A percentile compares a stretch with the other conserved stretches of the same genome.
These are phyloP conservation scores for Dendrothele bispora DNA, from an alignment of 768 basidiomycete genomes.

Conservation along the genomic window DNA sequence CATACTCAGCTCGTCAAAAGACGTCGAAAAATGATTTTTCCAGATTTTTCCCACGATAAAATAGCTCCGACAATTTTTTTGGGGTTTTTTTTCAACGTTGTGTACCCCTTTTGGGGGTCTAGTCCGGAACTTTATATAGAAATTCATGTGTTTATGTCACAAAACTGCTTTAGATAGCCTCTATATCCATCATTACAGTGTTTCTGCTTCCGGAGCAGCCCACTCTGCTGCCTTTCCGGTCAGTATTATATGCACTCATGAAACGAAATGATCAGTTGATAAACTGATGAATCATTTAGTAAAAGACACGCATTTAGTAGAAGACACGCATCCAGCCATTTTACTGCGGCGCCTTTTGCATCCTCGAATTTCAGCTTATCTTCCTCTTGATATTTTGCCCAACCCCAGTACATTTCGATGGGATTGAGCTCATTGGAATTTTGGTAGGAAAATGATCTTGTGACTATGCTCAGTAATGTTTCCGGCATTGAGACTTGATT, in stretches of 20 bases:
- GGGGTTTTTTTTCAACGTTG: too few relatives aligned
- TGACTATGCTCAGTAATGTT: conserved; percentile 27
- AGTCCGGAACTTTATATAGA: too few relatives aligned
- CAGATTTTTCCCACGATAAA: conserved; percentile 2
- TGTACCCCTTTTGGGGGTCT: too few relatives aligned
- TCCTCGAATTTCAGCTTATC: conserved; percentile 35
- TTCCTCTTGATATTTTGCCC: conserved; percentile 34
- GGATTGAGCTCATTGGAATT: conserved; percentile 48
- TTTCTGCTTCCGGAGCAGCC: conserved; percentile 25
- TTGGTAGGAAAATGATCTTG: conserved; percentile 39
- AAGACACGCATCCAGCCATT: conserved; percentile 22
- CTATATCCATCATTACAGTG: conserved; percentile 19
- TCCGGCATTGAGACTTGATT: conserved; percentile 35
- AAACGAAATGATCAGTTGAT: conserved; percentile 21
- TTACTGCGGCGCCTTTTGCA: conserved; percentile 28
- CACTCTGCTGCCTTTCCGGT: conserved; percentile 26
- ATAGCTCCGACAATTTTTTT: neutral
- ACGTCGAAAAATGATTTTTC: conserved; percentile 5
- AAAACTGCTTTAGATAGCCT: too few relatives aligned
- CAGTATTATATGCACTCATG: conserved; percentile 19
- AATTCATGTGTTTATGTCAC: too few relatives aligned
- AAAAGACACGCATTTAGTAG: too few relatives aligned
- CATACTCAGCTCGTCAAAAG: conserved; percentile 1
- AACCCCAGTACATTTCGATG: conserved; percentile 46
- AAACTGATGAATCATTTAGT: conserved; percentile 19